These are phyloP conservation scores for Lumnitzera racemosa DNA, from an alignment of 345 rosid genomes.

Conservation along the genomic window DNA sequence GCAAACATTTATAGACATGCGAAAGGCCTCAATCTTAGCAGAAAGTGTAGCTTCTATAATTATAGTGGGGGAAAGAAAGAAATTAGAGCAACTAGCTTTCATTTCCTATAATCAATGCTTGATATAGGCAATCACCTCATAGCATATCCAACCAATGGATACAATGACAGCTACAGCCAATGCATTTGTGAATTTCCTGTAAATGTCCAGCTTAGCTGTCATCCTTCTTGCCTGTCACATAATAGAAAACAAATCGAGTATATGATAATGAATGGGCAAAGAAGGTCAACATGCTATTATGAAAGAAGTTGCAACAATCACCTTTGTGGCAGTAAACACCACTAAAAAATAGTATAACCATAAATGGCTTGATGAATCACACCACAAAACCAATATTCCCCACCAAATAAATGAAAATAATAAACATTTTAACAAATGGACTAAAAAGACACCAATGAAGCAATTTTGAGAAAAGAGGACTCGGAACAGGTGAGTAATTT, in stretches of 20 bases:
- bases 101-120: neutral
- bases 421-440: too few relatives aligned
- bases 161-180: constrained; percentile 85
- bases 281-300: neutral
- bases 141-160: constrained; percentile 96
- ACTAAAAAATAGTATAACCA: too few relatives aligned
- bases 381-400: too few relatives aligned
- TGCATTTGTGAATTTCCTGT: constrained; percentile 94
- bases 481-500: too few relatives aligned
- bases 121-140: constrained; percentile 50
- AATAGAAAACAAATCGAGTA: constrained; percentile 5
- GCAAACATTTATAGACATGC: too few relatives aligned
- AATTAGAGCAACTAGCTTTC: neutral
- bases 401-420: too few relatives aligned
- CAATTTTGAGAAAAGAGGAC: too few relatives aligned
- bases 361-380: too few relatives aligned
- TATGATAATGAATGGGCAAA: neutral
- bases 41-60: neutral
- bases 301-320: too few relatives aligned
- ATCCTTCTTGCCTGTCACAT: constrained; percentile 67
- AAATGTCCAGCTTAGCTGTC: constrained; percentile 76
- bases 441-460: too few relatives aligned
- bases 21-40: neutral
- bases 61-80: too few relatives aligned
- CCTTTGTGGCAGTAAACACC: too few relatives aligned